Conservation (phyloP, 352 stramenopile species). For the Halophytophthora polymorphica region DNA sequence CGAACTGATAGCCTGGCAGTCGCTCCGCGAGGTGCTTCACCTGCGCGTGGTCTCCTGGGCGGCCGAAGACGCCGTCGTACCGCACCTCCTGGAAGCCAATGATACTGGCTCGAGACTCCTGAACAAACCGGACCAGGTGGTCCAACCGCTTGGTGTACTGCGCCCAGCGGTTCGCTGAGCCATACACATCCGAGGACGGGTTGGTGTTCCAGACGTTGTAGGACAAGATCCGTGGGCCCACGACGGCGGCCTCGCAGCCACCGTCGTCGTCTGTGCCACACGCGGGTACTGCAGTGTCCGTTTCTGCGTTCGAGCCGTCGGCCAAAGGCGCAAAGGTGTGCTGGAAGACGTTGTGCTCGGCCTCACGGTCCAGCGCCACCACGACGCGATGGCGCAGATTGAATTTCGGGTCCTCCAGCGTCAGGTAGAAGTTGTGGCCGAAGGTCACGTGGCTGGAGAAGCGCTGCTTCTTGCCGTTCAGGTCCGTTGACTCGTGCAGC, state of each 20-base stretch:
- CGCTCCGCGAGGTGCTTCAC: constrained; percentile 68
- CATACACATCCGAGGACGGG: constrained; percentile 66
- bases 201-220: constrained; percentile 92
- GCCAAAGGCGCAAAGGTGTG: constrained; percentile 50
- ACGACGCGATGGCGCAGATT: constrained; percentile 56
- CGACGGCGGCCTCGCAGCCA: constrained; percentile 10
- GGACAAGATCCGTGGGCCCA: constrained; percentile 62
- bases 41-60: constrained; percentile 59
- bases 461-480: constrained; percentile 24
- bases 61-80: constrained; percentile 76
- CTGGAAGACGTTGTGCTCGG: constrained; percentile 66
- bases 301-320: constrained; percentile 1
- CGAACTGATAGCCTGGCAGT: constrained; percentile 74
- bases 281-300: constrained; percentile 5
- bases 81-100: constrained; percentile 88
- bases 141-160: constrained; percentile 79
- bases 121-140: constrained; percentile 60
- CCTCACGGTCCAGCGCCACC: constrained; percentile 69
- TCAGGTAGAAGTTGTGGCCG: constrained; percentile 69
- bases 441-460: constrained; percentile 74
- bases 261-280: constrained; percentile 15
- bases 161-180: constrained; percentile 44
- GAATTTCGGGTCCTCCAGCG: constrained; percentile 53
- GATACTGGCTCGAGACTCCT: constrained; percentile 50
- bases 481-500: constrained; percentile 44